Evolutionary conservation across 768 basidiomycete species (phyloP).

Genomic region (Lactarius akahatsu): DNA sequence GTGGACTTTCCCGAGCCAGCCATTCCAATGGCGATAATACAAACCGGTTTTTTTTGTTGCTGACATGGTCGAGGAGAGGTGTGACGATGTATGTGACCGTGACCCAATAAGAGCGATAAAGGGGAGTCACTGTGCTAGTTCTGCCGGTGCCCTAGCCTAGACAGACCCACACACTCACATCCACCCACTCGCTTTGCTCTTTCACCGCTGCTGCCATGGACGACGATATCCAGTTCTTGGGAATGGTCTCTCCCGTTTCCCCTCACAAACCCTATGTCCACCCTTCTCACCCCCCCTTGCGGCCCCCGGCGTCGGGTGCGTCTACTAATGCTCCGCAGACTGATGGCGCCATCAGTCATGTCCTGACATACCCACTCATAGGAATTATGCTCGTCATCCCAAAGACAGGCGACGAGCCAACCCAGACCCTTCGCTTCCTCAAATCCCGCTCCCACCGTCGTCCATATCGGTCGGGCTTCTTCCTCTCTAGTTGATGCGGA

Average conservation of each 20-base stretch:
- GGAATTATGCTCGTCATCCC: slow-evolving; percentile 63
- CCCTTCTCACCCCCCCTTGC: slow-evolving; percentile 9
- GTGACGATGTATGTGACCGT: not conserved
- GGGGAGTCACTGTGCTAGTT: slow-evolving; percentile 17
- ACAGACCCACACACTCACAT: not conserved
- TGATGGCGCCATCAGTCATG: not conserved
- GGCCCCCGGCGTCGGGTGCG: slow-evolving; percentile 26
- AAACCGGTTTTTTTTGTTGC: slow-evolving; percentile 62
- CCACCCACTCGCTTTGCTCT: not conserved
- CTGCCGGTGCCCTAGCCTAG: not conserved
- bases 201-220: slow-evolving; percentile 16
- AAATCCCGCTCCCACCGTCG: slow-evolving; percentile 48
- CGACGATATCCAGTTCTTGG: slow-evolving; percentile 27
- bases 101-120: slow-evolving; percentile 20
- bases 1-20: slow-evolving; percentile 98
- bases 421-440: slow-evolving; percentile 51
- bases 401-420: slow-evolving; percentile 45
- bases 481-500: slow-evolving; percentile 44
- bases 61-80: not conserved
- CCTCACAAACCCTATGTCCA: slow-evolving; percentile 5
- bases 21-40: slow-evolving; percentile 93
- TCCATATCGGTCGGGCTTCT: slow-evolving; percentile 70
- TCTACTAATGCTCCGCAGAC: not conserved
- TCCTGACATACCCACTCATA: slow-evolving; percentile 33
- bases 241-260: slow-evolving; percentile 10